phyloP scores from a whole-genome alignment of 2,329 filamentous ascomycete species.

The Coniochaeta prunicola region DNA sequence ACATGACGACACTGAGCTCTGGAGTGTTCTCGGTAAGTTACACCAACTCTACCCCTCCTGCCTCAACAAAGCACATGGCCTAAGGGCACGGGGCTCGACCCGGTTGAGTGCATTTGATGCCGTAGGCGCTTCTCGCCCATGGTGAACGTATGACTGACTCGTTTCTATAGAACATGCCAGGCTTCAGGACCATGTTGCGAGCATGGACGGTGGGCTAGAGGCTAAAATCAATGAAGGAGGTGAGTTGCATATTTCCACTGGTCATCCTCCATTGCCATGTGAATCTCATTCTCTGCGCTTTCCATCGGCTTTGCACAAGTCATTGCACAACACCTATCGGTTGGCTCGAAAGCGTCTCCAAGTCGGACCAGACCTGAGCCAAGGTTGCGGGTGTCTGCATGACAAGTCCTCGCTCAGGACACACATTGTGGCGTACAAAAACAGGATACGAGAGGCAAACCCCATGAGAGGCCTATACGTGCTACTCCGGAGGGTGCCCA shows the following conservation, averaged over 20 bases:
- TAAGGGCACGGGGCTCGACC: neutral
- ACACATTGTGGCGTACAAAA: slow-evolving; percentile 3
- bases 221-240: slow-evolving; percentile 90
- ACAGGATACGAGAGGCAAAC: neutral
- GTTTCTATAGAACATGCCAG: slow-evolving; percentile 71
- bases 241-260: slow-evolving; percentile 46
- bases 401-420: neutral
- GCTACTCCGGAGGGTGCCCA: neutral
- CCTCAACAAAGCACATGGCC: neutral
- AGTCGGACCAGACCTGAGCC: neutral
- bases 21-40: slow-evolving; percentile 79
- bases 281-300: slow-evolving; percentile 12
- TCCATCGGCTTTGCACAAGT: slow-evolving; percentile 17
- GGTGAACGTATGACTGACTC: slow-evolving; percentile 24
- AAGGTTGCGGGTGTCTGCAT: neutral
- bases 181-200: slow-evolving; percentile 79
- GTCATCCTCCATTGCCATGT: slow-evolving; percentile 10
- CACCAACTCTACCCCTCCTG: slow-evolving; percentile 1
- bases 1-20: slow-evolving; percentile 93
- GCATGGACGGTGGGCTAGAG: slow-evolving; percentile 85
- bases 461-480: neutral
- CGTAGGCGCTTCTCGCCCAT: slow-evolving; percentile 12
- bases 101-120: neutral
- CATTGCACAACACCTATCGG: neutral
- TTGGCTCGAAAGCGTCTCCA: neutral